Base-by-base conservation (phyloP, 1,284 basidiomycete genomes). In the Jaminaea rosea region DNA sequence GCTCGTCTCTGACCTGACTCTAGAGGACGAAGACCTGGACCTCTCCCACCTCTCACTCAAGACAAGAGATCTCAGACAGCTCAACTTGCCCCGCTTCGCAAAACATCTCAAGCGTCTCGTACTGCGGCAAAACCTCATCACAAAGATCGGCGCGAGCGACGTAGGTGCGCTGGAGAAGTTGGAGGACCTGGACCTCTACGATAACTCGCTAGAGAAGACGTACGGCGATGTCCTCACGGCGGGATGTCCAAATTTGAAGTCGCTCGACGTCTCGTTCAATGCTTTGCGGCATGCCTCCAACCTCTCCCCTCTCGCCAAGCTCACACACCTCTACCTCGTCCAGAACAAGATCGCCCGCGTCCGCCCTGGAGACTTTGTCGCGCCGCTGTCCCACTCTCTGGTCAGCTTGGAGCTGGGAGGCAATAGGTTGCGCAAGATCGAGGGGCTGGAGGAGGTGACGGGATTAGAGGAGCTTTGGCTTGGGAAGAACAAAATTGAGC, bases 211-310 rank as follows among this genome's bases (percentile, higher is more conserved):
- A 58, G 67, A 72, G 11, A 67, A 68, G 48, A 62, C 71, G 24
- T 49, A 56, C 1, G 62, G 64, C 36, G 75, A 81, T 55, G 85
- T 82, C 11, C 67, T 94, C 42, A 77, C 17, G 13, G 2, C 84
- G 57, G 77, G 80, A 53, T 75, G 86, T 47, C 73, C 77, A 10
- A 80, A 82, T 34, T 76, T 96, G 39, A 80, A 77, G 90, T 79
- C 82, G 2, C 78, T 98, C 44, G 94, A 98, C 77, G 78, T 96
- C 27, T 97, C 92, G 1, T 98, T 96, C 81, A 98, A 98, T 77
- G 81, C 93, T 45, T 78, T 97, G 46, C 71, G 69, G 24, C 69
- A 75, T 36, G 65, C 75, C 26, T 76, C 79, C 7, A 75, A 78
- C 47, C 77, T 92, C 1, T 77, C 77, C 2, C 80, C 82, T 2